phyloP scores from a whole-genome alignment of 2,329 filamentous ascomycete genomes.

The Simplicillium aogashimaense region DNA sequence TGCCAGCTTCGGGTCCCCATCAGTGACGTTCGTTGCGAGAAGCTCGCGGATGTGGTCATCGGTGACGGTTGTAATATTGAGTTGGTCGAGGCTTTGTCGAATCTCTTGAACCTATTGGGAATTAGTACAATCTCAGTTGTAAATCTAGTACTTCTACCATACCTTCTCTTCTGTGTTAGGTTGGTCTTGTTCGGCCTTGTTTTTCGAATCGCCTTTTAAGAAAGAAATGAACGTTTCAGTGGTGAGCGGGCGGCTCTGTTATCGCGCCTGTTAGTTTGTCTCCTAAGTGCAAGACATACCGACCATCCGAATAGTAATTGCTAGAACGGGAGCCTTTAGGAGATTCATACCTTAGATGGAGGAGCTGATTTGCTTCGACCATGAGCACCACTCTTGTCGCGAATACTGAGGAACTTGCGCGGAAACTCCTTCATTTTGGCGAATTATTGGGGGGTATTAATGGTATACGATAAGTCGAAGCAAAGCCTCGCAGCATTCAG shows the following conservation, averaged over 20 bases:
- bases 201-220: constrained; percentile 51
- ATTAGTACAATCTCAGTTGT: background rate
- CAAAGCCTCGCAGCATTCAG: constrained; percentile 17
- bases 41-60: constrained; percentile 48
- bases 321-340: background rate
- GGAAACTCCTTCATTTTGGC: constrained; percentile 43
- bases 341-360: constrained; percentile 23
- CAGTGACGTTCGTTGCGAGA: constrained; percentile 52
- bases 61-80: constrained; percentile 34
- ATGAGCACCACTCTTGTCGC: constrained; percentile 51
- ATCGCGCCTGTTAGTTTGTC: too few species aligned
- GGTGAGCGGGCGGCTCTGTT: constrained; percentile 36
- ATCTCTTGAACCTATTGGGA: constrained; percentile 29
- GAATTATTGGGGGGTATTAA: background rate
- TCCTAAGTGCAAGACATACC: background rate
- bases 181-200: constrained; percentile 37
- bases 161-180: constrained; percentile 33
- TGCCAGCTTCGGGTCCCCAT: constrained; percentile 63
- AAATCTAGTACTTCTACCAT: background rate
- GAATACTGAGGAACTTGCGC: constrained; percentile 60
- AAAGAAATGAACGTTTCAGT: constrained; percentile 51
- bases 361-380: constrained; percentile 46
- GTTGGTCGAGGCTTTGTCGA: constrained; percentile 26
- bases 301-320: constrained; percentile 6
- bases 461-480: constrained; percentile 1